phyloP scores from a whole-genome alignment of 2,329 filamentous ascomycete genomes.

The Leptographium wingfieldii region DNA sequence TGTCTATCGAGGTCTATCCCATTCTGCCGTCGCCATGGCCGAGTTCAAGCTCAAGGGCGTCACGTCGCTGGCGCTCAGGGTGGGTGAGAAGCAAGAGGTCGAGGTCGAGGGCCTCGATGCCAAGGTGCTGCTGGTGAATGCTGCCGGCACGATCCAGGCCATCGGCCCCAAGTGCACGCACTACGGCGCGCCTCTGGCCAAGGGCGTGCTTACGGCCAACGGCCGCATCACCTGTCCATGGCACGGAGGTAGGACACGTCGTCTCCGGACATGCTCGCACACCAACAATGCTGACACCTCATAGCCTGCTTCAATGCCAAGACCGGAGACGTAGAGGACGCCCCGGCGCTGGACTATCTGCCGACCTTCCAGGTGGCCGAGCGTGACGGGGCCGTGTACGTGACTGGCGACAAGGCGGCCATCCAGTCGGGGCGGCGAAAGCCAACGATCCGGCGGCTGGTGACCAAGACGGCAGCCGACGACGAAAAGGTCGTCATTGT shows the following conservation, averaged over 20 bases:
- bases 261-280: background rate
- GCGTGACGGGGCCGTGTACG: conserved; percentile 71
- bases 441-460: conserved; percentile 60
- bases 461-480: conserved; percentile 30
- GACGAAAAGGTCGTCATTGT: conserved; percentile 68
- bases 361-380: conserved; percentile 70
- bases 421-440: conserved; percentile 67
- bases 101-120: conserved; percentile 84
- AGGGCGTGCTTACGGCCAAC: conserved; percentile 70
- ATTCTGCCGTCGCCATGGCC: conserved; percentile 30
- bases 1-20: background rate
- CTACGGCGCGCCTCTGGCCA: conserved; percentile 80
- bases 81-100: conserved; percentile 74
- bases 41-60: conserved; percentile 65
- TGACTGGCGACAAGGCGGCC: conserved; percentile 63
- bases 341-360: conserved; percentile 78
- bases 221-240: conserved; percentile 87
- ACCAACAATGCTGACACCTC: conserved; percentile 1
- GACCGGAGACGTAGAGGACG: conserved; percentile 90
- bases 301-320: conserved; percentile 66
- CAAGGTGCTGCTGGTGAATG: conserved; percentile 78
- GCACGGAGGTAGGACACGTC: conserved; percentile 63
- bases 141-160: conserved; percentile 63
- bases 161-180: conserved; percentile 72
- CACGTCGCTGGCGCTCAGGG: conserved; percentile 58